A percentile compares a stretch with the other conserved stretches of the same genome.
Conservation (phyloP, 148 eudicot species). For the Rhododendron williamsianum region DNA sequence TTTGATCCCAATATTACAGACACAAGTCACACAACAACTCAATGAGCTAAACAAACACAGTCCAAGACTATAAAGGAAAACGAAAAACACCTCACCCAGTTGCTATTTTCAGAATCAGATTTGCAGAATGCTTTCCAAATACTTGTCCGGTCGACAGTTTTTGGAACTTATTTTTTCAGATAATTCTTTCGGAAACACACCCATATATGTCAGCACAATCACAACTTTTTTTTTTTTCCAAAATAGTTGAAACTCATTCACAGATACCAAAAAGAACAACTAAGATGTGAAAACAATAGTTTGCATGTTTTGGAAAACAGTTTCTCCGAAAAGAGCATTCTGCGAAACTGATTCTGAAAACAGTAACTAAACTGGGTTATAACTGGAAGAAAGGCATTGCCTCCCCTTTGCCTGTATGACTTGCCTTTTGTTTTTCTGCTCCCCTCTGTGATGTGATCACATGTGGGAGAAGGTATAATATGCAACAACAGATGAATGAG, state of each 20-base stretch:
- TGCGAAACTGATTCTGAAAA: neutral
- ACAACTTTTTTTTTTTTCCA: neutral
- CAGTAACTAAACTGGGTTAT: neutral
- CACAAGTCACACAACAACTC: neutral
- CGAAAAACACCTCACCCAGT: neutral
- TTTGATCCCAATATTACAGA: neutral
- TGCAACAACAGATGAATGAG: neutral
- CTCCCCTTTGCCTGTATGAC: slow-evolving; percentile 90
- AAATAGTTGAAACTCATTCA: neutral
- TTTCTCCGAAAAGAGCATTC: neutral
- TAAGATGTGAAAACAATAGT: neutral
- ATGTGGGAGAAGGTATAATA: neutral
- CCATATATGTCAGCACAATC: neutral
- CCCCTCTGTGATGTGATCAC: neutral
- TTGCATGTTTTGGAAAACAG: neutral
- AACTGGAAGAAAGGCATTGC: slow-evolving; percentile 90
- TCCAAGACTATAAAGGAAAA: slow-evolving; percentile 8
- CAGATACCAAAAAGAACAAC: neutral
- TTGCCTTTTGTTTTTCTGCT: slow-evolving; percentile 32
- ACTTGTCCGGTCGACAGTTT: neutral
- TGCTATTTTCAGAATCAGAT: neutral
- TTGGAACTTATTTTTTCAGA: neutral
- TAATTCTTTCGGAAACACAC: neutral
- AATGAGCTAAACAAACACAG: neutral
- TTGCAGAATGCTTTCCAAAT: neutral